A percentile compares a stretch with the other conserved stretches of the same genome.
phyloP scores from a whole-genome alignment of 768 basidiomycete species.

The Amanita fuliginea region DNA sequence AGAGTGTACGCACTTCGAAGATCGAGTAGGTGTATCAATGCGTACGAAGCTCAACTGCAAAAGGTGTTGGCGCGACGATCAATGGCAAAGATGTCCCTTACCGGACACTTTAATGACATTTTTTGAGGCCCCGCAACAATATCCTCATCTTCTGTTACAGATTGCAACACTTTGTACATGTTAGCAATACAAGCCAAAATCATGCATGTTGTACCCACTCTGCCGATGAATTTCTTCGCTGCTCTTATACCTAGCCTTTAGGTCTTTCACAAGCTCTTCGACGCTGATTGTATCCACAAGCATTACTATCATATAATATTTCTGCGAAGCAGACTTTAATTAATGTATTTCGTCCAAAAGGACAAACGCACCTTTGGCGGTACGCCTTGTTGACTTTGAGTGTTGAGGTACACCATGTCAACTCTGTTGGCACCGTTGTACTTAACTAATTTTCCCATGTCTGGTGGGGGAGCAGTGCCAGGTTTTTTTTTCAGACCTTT shows the following conservation, averaged over 20 bases:
- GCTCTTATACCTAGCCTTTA: slow-evolving; percentile 58
- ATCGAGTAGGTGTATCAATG: slow-evolving; percentile 76
- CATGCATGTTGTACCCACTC: slow-evolving; percentile 37
- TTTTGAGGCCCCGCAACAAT: slow-evolving; percentile 84
- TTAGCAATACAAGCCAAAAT: neutral
- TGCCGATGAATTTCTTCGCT: slow-evolving; percentile 52
- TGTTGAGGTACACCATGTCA: slow-evolving; percentile 88
- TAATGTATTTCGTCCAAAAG: neutral
- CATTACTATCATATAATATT: slow-evolving; percentile 79
- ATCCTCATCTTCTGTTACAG: slow-evolving; percentile 70
- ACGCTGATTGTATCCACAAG: slow-evolving; percentile 73
- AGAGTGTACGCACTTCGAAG: slow-evolving; percentile 76
- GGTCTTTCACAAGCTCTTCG: slow-evolving; percentile 52
- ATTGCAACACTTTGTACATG: slow-evolving; percentile 39
- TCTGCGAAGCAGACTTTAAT: slow-evolving; percentile 31
- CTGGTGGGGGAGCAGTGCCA: slow-evolving; percentile 87
- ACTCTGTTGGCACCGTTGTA: slow-evolving; percentile 46
- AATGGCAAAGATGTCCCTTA: slow-evolving; percentile 27
- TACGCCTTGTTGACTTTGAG: slow-evolving; percentile 49
- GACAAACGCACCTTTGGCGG: slow-evolving; percentile 49
- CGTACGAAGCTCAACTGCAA: slow-evolving; percentile 75
- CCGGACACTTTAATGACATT: slow-evolving; percentile 91
- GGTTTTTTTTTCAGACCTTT: slow-evolving; percentile 94
- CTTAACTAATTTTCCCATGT: slow-evolving; percentile 36
- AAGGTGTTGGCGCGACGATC: slow-evolving; percentile 11